phyloP scores from a whole-genome alignment of 2,329 filamentous ascomycete genomes.

The Aspergillus viridinutans region DNA sequence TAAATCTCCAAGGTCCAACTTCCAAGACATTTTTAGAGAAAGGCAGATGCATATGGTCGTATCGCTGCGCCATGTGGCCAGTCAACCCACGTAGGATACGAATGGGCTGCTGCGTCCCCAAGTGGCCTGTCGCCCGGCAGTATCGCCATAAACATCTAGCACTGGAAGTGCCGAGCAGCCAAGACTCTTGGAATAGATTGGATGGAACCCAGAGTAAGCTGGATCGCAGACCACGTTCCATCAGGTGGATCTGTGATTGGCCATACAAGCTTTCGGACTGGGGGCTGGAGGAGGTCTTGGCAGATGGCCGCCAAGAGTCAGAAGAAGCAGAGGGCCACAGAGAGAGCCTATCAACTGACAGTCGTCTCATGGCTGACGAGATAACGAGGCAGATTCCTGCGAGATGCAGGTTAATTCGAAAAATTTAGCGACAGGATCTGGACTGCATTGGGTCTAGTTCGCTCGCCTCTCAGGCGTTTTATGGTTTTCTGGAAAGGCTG shows the following conservation, averaged over 20 bases:
- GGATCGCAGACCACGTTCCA: conserved; percentile 4
- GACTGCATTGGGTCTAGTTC: neutral
- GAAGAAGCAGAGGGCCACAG: neutral
- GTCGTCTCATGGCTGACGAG: neutral
- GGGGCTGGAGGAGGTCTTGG: conserved; percentile 1
- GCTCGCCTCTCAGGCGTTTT: neutral
- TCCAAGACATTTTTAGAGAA: neutral
- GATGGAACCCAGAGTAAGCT: neutral
- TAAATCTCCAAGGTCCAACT: neutral
- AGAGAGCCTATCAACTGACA: neutral
- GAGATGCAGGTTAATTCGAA: neutral
- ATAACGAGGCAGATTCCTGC: neutral
- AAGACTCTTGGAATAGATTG: neutral
- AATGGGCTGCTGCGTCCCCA: neutral
- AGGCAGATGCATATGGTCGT: neutral
- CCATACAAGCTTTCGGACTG: neutral
- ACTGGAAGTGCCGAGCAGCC: neutral
- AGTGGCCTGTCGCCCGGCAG: neutral
- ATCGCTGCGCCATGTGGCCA: neutral
- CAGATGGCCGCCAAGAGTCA: neutral
- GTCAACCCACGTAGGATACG: neutral
- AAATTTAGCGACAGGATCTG: neutral
- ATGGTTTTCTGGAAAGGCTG: neutral
- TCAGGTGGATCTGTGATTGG: conserved; percentile 3
- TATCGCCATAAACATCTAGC: neutral